phyloP scores from a whole-genome alignment of 208 protist genomes.

The Crithidia expoeki region DNA sequence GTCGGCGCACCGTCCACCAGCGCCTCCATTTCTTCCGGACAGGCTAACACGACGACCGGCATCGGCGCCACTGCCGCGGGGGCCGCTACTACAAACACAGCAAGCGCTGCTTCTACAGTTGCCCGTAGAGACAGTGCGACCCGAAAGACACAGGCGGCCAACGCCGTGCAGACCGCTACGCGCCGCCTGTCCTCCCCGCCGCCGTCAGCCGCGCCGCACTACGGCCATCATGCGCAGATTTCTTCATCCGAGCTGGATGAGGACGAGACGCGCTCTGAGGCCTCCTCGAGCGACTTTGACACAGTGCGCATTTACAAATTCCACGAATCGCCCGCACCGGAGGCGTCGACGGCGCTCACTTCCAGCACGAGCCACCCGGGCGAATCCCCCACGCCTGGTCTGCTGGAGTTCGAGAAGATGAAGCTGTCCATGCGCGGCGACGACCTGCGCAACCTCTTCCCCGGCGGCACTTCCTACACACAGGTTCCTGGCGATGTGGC shows the following conservation, averaged over 20 bases:
- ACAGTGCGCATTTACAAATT: constrained; percentile 40
- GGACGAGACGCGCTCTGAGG: constrained; percentile 35
- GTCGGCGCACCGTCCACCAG: not conserved
- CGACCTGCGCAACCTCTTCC: constrained; percentile 26
- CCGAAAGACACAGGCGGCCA: not conserved
- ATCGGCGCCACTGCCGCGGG: not conserved
- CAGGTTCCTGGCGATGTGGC: constrained; percentile 15
- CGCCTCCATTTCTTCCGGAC: not conserved
- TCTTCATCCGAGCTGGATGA: constrained; percentile 29
- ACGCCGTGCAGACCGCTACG: constrained; percentile 4
- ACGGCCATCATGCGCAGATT: constrained; percentile 8
- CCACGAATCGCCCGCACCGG: constrained; percentile 10
- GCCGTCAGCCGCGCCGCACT: not conserved
- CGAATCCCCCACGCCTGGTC: constrained; percentile 30
- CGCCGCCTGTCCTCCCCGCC: constrained; percentile 18
- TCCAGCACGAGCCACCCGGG: constrained; percentile 6
- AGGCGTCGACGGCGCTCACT: not conserved
- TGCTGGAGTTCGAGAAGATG: constrained; percentile 86
- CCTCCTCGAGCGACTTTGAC: constrained; percentile 50
- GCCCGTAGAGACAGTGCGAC: not conserved
- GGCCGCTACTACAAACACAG: not conserved
- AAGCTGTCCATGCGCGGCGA: constrained; percentile 43
- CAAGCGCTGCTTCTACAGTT: not conserved
- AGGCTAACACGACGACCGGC: not conserved
- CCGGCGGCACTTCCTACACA: not conserved